Evolutionary conservation across 2,329 filamentous ascomycete genomes (phyloP).

Genomic region (Nemania diffusa): DNA sequence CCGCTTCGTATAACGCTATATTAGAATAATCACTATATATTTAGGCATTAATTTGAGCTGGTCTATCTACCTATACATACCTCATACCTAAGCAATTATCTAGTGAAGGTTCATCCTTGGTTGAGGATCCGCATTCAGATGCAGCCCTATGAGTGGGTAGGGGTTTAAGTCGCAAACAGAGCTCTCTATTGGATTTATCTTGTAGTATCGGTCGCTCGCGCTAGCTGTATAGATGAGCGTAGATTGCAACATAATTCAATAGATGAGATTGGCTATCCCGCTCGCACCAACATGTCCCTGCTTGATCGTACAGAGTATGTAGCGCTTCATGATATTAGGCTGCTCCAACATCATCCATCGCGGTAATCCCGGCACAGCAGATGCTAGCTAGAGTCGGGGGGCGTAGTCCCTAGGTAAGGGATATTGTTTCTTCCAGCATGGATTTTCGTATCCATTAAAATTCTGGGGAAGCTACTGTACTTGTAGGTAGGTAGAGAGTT

Average conservation of each 20-base stretch:
- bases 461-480: slow-evolving; percentile 11
- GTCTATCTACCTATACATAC: too few species aligned
- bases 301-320: not conserved
- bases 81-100: not conserved
- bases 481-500: not conserved
- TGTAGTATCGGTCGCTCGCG: not conserved
- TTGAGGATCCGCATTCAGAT: slow-evolving; percentile 16
- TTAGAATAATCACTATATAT: not conserved
- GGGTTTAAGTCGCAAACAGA: not conserved
- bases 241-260: not conserved
- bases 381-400: not conserved
- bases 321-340: not conserved
- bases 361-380: slow-evolving; percentile 9
- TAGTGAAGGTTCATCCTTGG: not conserved
- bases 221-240: not conserved
- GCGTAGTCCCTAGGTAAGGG: not conserved
- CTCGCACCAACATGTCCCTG: not conserved
- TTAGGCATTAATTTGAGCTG: not conserved
- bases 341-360: slow-evolving; percentile 1
- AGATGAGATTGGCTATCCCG: not conserved
- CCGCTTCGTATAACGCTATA: not conserved
- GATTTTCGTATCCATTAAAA: not conserved
- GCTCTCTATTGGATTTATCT: slow-evolving; percentile 7
- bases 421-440: not conserved
- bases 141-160: slow-evolving; percentile 18